Conservation (phyloP, 495 filamentous ascomycete genomes). For the Aspergillus taichungensis region DNA sequence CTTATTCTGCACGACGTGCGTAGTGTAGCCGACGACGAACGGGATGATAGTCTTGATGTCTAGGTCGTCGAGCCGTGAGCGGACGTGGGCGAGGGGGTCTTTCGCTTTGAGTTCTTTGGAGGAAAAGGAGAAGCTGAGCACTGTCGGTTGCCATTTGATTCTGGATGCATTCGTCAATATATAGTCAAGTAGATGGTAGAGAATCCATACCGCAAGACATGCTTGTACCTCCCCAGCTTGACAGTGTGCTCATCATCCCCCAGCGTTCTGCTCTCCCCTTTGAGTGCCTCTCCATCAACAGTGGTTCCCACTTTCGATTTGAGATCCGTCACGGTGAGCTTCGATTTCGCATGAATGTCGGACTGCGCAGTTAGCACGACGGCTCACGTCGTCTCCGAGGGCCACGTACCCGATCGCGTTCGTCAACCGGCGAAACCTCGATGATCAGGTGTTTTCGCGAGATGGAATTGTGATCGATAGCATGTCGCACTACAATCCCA, state of each 20-base stretch:
- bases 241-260: constrained; percentile 52
- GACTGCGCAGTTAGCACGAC: constrained; percentile 19
- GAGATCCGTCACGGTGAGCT: constrained; percentile 57
- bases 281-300: constrained; percentile 62
- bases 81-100: constrained; percentile 52
- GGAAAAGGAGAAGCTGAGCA: constrained; percentile 76
- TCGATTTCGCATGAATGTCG: constrained; percentile 50
- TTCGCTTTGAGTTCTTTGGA: constrained; percentile 62
- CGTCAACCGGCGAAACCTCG: constrained; percentile 52
- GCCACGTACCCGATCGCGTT: constrained; percentile 59
- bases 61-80: constrained; percentile 60
- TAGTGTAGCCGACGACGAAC: constrained; percentile 62
- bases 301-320: constrained; percentile 71
- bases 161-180: constrained; percentile 28
- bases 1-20: constrained; percentile 83
- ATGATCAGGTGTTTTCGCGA: constrained; percentile 87
- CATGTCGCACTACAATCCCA: constrained; percentile 42
- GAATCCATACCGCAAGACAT: constrained; percentile 38
- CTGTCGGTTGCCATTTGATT: constrained; percentile 72
- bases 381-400: background rate
- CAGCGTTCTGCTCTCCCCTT: constrained; percentile 43
- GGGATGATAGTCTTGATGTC: constrained; percentile 77
- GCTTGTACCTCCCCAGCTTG: constrained; percentile 54
- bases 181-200: background rate
- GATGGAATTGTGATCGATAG: constrained; percentile 59